Evolutionary conservation across 306 rosid genomes (phyloP).

Genomic region (Lagenaria siceraria): DNA sequence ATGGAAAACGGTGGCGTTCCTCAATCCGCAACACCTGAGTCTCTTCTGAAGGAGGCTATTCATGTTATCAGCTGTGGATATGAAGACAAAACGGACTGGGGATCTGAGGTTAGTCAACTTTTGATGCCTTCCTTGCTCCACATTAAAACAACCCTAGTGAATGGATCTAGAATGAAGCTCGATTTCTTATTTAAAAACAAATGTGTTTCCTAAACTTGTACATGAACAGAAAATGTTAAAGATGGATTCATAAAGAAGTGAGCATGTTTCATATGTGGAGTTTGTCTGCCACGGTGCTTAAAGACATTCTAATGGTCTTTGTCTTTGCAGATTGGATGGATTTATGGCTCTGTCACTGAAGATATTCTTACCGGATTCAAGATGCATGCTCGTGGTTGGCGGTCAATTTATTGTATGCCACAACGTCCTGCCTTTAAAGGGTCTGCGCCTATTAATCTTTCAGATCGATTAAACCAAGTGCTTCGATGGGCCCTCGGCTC

Average conservation of each 20-base stretch:
- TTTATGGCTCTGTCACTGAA: constrained; percentile 95
- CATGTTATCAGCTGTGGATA: constrained; percentile 98
- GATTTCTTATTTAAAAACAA: background rate
- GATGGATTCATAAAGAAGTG: background rate
- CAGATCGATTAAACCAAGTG: constrained; percentile 97
- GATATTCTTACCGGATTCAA: constrained; percentile 98
- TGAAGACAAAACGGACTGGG: constrained; percentile 95
- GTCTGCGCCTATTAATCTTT: constrained; percentile 94
- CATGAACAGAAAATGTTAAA: background rate
- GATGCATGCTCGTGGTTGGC: constrained; percentile 99
- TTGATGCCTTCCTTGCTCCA: background rate
- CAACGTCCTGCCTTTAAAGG: constrained; percentile 88
- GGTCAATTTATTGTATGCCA: constrained; percentile 92
- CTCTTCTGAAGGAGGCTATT: constrained; percentile 93
- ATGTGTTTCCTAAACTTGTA: background rate
- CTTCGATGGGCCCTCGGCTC: constrained; percentile 98
- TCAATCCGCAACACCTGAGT: constrained; percentile 86
- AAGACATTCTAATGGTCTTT: background rate
- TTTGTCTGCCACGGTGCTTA: background rate
- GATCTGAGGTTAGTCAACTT: constrained; percentile 46
- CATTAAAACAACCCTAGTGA: background rate
- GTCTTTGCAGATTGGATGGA: constrained; percentile 82
- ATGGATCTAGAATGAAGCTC: background rate
- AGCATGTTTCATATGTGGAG: background rate
- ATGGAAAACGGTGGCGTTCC: constrained; percentile 99